Evolutionary conservation across 2,329 filamentous ascomycete genomes (phyloP).

Genomic region (Diaporthe humulicola): DNA sequence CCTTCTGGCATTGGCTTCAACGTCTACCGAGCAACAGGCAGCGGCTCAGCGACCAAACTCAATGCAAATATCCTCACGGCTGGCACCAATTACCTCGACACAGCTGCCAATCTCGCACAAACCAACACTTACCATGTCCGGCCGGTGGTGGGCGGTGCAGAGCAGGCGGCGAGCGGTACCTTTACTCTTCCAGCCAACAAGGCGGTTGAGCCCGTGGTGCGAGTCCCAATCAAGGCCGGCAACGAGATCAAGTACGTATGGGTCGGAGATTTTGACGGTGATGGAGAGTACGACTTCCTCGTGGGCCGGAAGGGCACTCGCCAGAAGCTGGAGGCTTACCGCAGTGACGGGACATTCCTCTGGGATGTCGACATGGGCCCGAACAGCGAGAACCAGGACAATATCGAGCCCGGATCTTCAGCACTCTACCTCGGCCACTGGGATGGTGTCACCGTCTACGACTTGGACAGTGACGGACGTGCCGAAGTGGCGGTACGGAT

Average conservation of each 20-base stretch:
- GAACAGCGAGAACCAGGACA: slow-evolving; percentile 2
- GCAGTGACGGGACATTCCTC: background rate
- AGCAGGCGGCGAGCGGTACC: background rate
- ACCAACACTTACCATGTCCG: background rate
- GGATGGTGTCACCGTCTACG: background rate
- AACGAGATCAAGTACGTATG: background rate
- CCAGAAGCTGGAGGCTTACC: background rate
- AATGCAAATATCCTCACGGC: background rate
- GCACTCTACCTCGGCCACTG: background rate
- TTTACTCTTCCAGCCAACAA: background rate
- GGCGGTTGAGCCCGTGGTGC: background rate
- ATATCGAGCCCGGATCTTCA: background rate
- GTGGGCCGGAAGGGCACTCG: background rate
- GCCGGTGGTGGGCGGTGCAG: background rate
- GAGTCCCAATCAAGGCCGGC: background rate
- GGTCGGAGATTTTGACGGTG: background rate
- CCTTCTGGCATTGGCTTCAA: background rate
- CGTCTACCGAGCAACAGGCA: background rate
- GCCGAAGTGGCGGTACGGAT: slow-evolving; percentile 10
- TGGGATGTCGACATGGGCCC: slow-evolving; percentile 1
- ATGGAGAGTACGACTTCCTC: background rate
- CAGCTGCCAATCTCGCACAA: background rate
- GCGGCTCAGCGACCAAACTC: background rate
- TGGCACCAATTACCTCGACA: background rate
- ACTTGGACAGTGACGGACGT: background rate